Evolutionary conservation across 495 filamentous ascomycete species (phyloP).

Genomic region (Terfezia boudieri): DNA sequence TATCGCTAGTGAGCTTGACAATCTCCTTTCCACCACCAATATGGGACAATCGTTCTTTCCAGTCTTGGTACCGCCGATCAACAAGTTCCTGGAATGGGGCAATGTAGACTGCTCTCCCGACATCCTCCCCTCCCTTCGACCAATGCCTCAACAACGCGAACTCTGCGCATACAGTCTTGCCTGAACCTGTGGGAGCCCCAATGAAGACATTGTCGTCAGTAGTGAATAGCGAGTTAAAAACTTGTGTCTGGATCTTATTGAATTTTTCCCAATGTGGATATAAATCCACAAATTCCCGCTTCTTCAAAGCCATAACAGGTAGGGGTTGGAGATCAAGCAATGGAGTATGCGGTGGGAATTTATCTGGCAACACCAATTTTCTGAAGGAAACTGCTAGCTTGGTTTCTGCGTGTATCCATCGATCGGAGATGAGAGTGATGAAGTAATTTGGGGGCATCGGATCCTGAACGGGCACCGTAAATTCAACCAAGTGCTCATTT

Average conservation of each 20-base stretch:
- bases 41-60: constrained; percentile 47
- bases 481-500: constrained; percentile 92
- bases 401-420: constrained; percentile 96
- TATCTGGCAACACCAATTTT: constrained; percentile 80
- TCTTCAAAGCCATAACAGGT: constrained; percentile 70
- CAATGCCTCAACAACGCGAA: constrained; percentile 80
- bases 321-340: constrained; percentile 77
- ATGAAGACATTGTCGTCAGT: constrained; percentile 85
- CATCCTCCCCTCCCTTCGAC: constrained; percentile 36
- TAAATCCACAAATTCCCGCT: constrained; percentile 53
- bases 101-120: constrained; percentile 72
- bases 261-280: constrained; percentile 76
- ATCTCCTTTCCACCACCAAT: constrained; percentile 74
- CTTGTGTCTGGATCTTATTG: constrained; percentile 94
- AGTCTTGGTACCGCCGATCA: constrained; percentile 56
- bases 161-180: constrained; percentile 93
- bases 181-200: constrained; percentile 72
- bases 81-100: constrained; percentile 91
- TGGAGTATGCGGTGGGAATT: constrained; percentile 83
- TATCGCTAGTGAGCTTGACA: constrained; percentile 86
- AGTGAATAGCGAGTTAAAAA: constrained; percentile 76
- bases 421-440: constrained; percentile 75
- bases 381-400: constrained; percentile 85
- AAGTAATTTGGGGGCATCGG: constrained; percentile 99
- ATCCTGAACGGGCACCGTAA: constrained; percentile 88